phyloP scores from a whole-genome alignment of 345 rosid species.

The Melaleuca alternifolia region DNA sequence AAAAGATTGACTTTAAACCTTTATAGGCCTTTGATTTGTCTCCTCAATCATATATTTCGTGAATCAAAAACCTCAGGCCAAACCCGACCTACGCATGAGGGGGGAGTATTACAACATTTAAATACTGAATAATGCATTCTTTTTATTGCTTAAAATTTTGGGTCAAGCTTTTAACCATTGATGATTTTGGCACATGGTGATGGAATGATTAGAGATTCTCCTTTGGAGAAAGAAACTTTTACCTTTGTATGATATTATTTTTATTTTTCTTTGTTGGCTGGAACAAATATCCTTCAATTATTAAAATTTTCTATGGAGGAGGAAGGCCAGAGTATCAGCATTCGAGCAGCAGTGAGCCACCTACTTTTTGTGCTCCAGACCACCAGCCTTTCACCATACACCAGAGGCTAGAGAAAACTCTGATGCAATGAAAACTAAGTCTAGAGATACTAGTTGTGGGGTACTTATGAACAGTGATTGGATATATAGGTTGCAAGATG shows the following conservation, averaged over 20 bases:
- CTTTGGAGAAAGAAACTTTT: not conserved
- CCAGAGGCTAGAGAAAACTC: not conserved
- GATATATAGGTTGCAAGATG: not conserved
- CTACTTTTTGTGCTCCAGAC: not conserved
- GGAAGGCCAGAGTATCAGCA: not conserved
- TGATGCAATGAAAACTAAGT: not conserved
- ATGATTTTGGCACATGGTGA: not conserved
- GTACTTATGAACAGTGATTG: not conserved
- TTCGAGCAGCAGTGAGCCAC: not conserved
- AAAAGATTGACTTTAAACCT: too few species aligned
- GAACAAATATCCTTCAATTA: not conserved
- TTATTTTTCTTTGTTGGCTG: not conserved
- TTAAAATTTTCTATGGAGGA: not conserved
- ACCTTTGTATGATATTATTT: not conserved
- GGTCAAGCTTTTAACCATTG: not conserved
- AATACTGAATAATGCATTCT: not conserved
- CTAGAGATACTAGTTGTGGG: not conserved
- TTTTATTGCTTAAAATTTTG: not conserved
- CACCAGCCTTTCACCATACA: not conserved
- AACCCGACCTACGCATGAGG: not conserved
- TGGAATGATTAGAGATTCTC: not conserved
- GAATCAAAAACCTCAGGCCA: not conserved
- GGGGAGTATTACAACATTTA: not conserved
- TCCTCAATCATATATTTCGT: not conserved
- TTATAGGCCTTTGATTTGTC: not conserved